Conservation (phyloP, 2,329 filamentous ascomycete species). For the Xylaria sp. region DNA sequence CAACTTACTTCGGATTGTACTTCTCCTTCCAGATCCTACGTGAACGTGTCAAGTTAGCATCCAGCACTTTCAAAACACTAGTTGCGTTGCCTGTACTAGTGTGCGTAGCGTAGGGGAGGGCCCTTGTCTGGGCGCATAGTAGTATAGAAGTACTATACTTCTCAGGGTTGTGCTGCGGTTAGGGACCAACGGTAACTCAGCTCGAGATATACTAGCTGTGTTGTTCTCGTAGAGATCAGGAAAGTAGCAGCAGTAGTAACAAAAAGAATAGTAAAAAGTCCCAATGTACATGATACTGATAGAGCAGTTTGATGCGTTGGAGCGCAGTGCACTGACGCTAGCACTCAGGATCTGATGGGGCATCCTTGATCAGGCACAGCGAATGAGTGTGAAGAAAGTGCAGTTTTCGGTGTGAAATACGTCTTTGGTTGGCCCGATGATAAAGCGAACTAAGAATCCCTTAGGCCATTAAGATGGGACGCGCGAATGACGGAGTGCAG, state of each 20-base stretch:
- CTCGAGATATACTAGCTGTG: constrained; percentile 25
- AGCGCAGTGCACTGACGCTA: constrained; percentile 30
- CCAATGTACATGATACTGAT: constrained; percentile 18
- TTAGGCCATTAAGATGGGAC: constrained; percentile 32
- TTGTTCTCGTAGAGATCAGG: constrained; percentile 2
- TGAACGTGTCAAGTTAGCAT: constrained; percentile 46
- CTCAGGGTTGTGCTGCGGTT: constrained; percentile 22
- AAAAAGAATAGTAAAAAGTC: not conserved
- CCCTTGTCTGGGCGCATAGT: constrained; percentile 27
- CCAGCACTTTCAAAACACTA: constrained; percentile 32
- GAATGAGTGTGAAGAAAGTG: constrained; percentile 33
- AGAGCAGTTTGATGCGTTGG: constrained; percentile 34
- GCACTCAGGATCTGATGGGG: constrained; percentile 24
- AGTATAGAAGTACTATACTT: constrained; percentile 6
- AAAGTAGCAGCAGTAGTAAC: constrained; percentile 12
- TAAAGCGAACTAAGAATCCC: constrained; percentile 15
- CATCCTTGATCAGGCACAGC: constrained; percentile 28
- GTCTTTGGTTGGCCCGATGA: constrained; percentile 38
- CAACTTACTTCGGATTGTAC: constrained; percentile 70
- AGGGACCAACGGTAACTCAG: constrained; percentile 16
- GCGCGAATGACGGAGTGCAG: constrained; percentile 36
- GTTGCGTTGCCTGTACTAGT: constrained; percentile 18
- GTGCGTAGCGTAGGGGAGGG: not conserved
- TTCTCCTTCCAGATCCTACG: constrained; percentile 98
- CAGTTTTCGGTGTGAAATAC: constrained; percentile 46